Base-by-base conservation (phyloP, 352 stramenopile species). In the Phytophthora foliorum region DNA sequence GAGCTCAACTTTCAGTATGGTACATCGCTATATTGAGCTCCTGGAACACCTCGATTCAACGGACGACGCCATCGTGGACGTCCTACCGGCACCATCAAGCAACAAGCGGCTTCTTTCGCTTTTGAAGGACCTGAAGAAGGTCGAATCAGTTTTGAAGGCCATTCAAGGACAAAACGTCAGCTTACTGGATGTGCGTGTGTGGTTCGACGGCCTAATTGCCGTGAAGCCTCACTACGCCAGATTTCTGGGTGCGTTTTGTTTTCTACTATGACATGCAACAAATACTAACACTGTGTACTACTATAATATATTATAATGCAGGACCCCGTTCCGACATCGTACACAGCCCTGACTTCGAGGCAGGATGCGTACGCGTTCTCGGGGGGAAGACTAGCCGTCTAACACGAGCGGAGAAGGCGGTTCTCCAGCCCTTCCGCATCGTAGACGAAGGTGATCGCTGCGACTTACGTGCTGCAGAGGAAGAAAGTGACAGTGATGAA, bases 301-400 rank as follows among this genome's bases (percentile, higher is more conserved):
- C 42, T 17, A 32, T 48, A 5, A 41, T 48, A 27, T 49, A 36
- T 50, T 17, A 32, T 48, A 5, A 41, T 48, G n/a, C 4, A 57
- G 41, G 42, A n/a, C 29, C 44, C 11, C 46, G 48, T 0, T 38
- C 36, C 2, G 21, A 58, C 6, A 66, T 88, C 19, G 11, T 61
- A 14, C 57, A 87, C 11, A 82, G 70, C 41, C 48, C 57, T 22
- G 48, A 58, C 46, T 58, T 58, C 36, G 48, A 66, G 48, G 31
- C 57, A 8, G 57, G 48, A 0, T 59, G 58, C 16, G 48, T 59
- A 1, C 34, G 38, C 6, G 48, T 53, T 4, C 24, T 57, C 1
- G 2, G 14, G 8, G 25, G 46, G 8, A 56, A 57, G 16, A 17
- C 31, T 2, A 14, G 2, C 8, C 34, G 36, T 2, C 11, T 59